phyloP scores from a whole-genome alignment of 352 stramenopile genomes.

The Globisporangium radiosum region DNA sequence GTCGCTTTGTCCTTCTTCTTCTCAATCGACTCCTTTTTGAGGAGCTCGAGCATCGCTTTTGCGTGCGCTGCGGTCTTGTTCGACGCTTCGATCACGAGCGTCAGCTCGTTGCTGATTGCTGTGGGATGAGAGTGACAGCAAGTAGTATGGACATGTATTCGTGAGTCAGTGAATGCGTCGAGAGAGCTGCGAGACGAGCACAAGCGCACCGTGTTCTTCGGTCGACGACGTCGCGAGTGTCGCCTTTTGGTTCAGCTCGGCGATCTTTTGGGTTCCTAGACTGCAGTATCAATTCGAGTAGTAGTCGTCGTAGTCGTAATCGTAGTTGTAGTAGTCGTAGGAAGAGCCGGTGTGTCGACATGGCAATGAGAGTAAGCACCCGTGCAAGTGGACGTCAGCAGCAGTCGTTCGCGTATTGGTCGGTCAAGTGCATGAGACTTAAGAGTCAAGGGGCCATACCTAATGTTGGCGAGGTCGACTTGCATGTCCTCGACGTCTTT shows the following conservation, averaged over 20 bases:
- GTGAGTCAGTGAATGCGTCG: not conserved
- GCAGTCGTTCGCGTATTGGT: too few relatives aligned
- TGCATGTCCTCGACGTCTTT: constrained; percentile 94
- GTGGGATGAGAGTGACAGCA: not conserved
- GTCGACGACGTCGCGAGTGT: constrained; percentile 90
- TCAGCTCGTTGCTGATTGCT: constrained; percentile 89
- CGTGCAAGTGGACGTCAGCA: not conserved
- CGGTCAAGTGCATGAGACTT: too few relatives aligned
- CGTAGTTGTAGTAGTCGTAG: not conserved
- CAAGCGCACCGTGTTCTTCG: constrained; percentile 75
- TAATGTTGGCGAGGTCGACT: constrained; percentile 88
- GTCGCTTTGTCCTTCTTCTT: constrained; percentile 89
- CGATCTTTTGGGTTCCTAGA: constrained; percentile 88
- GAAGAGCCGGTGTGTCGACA: not conserved
- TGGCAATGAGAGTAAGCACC: not conserved
- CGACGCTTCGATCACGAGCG: constrained; percentile 86
- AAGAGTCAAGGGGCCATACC: constrained; percentile 15
- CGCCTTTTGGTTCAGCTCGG: constrained; percentile 90
- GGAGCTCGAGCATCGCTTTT: constrained; percentile 78
- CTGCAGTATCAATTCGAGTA: constrained; percentile 17
- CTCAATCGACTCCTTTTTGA: constrained; percentile 95
- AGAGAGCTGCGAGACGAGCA: not conserved
- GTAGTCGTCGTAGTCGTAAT: not conserved
- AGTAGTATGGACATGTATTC: too few relatives aligned
- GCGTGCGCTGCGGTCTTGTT: constrained; percentile 90